Evolutionary conservation across 306 rosid species (phyloP), one percentile per base, ranked within the genome.

Genomic region (Chamaecrista fasciculata): DNA sequence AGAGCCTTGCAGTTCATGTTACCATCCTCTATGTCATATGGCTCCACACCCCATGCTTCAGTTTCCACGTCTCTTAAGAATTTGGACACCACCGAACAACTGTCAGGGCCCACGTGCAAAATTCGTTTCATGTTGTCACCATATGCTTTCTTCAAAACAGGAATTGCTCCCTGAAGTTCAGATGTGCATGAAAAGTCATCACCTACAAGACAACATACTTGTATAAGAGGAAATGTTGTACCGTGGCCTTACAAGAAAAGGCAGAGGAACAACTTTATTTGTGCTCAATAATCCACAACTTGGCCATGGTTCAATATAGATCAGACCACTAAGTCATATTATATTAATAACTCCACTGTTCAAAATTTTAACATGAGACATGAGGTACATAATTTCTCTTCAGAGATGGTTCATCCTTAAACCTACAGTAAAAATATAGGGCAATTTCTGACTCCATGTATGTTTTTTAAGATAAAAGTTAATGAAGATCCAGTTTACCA

Each of bases 31-130:
- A 85, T 66, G 75, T 87, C 94, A 47, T 87, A 87, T 3, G 94
- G 90, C 65, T 87, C 94, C 42, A 85, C 72, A 50, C 94, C 94
- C 90, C 88, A 87, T 8, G 88, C 88, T 69, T 87, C 94, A 33
- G 81, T 87, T 83, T 83, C 90, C 20, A 73, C 82, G 64, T 80
- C 85, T 74, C 78, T 82, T 29, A 87, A 71, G 61, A 87, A 77
- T 23, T 73, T 73, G 62, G 88, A 80, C 25, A 87, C 86, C 75
- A 85, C 86, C 26, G 94, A 82, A 34, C 94, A 87, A 58, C 85
- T 83, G 59, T 87, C 86, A 1, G 90, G 94, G 59, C 94, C 90
- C 39, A 87, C 85, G 34, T 87, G 94, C 88, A 87, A 79, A 74
- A 87, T 82, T 40, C 74, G 83, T 66, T 34, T 79, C 90, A 87